Percentiles rank a stretch among this genome's conserved stretches.
phyloP scores from a whole-genome alignment of 2,329 filamentous ascomycete species.

The Alternaria infectoria region DNA sequence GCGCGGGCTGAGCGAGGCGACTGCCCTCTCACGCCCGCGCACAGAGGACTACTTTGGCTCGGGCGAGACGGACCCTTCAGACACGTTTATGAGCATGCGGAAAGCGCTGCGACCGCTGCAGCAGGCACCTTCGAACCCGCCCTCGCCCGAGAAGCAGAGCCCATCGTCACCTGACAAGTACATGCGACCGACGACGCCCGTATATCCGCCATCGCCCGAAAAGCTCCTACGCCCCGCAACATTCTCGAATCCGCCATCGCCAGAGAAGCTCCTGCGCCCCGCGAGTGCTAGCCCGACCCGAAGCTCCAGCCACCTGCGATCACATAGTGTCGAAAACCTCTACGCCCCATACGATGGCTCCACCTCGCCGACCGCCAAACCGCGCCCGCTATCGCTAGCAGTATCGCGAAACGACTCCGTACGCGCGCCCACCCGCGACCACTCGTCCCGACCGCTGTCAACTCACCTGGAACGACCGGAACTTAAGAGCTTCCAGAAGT shows the following conservation, averaged over 20 bases:
- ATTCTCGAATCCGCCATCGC: conserved; percentile 9
- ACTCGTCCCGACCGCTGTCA: conserved; percentile 37
- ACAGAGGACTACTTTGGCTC: conserved; percentile 54
- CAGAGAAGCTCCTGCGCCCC: conserved; percentile 34
- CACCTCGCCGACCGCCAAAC: conserved; percentile 51
- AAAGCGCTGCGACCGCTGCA: conserved; percentile 71
- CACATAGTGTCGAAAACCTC: conserved; percentile 51
- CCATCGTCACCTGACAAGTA: conserved; percentile 10
- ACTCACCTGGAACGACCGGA: conserved; percentile 59
- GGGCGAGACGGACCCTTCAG: conserved; percentile 60
- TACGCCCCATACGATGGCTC: conserved; percentile 55
- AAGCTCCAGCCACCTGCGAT: conserved; percentile 36
- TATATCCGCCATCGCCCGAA: conserved; percentile 20
- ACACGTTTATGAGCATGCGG: conserved; percentile 73
- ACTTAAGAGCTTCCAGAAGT: conserved; percentile 81
- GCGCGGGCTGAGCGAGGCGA: conserved; percentile 77
- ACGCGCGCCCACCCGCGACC: conserved; percentile 45
- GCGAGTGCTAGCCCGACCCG: conserved; percentile 21
- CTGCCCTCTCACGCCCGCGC: conserved; percentile 60
- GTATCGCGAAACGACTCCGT: conserved; percentile 48
- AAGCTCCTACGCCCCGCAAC: conserved; percentile 27
- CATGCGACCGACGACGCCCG: neutral
- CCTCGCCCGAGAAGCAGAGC: conserved; percentile 26
- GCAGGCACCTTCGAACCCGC: conserved; percentile 39
- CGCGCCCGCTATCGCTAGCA: conserved; percentile 50